A percentile compares a stretch with the other conserved stretches of the same genome.
These are phyloP conservation scores for Sphaceloma murrayae DNA, from an alignment of 2,329 filamentous ascomycete species.

Conservation along the genomic window DNA sequence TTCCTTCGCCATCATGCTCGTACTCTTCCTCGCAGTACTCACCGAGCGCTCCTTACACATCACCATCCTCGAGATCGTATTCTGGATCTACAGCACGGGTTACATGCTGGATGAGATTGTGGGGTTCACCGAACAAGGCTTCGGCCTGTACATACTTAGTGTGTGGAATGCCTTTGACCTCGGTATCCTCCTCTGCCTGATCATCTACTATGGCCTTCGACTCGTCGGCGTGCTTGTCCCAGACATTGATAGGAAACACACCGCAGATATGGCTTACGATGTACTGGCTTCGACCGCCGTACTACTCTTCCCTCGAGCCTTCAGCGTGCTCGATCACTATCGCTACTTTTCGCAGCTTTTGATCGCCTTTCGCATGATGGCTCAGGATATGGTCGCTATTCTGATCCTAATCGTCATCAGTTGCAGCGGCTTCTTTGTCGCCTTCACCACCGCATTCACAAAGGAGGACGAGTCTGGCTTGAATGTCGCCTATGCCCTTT, in stretches of 20 bases:
- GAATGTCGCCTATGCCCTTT: constrained; percentile 78
- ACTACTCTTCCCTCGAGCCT: constrained; percentile 78
- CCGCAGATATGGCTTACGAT: constrained; percentile 83
- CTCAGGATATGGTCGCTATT: constrained; percentile 75
- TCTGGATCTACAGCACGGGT: constrained; percentile 96
- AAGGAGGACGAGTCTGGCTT: constrained; percentile 59
- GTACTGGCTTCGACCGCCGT: constrained; percentile 88
- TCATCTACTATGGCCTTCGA: constrained; percentile 82
- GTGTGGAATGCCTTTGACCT: constrained; percentile 97
- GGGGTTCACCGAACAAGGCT: constrained; percentile 92
- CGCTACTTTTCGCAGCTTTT: constrained; percentile 91
- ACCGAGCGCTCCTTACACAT: constrained; percentile 66
- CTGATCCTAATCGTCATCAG: constrained; percentile 74
- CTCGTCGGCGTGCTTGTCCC: constrained; percentile 79
- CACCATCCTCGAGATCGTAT: constrained; percentile 73
- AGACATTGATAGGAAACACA: constrained; percentile 52
- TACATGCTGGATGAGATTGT: constrained; percentile 96
- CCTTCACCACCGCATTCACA: constrained; percentile 73
- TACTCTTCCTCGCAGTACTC: constrained; percentile 76
- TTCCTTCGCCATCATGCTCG: constrained; percentile 76
- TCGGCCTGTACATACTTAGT: constrained; percentile 92
- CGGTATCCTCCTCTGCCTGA: constrained; percentile 74
- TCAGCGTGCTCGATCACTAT: constrained; percentile 88
- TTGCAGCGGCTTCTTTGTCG: constrained; percentile 92
- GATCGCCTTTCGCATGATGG: constrained; percentile 91